Base-by-base conservation (phyloP, 108 stramenopile genomes). In the Cyclotella kingstonii region DNA sequence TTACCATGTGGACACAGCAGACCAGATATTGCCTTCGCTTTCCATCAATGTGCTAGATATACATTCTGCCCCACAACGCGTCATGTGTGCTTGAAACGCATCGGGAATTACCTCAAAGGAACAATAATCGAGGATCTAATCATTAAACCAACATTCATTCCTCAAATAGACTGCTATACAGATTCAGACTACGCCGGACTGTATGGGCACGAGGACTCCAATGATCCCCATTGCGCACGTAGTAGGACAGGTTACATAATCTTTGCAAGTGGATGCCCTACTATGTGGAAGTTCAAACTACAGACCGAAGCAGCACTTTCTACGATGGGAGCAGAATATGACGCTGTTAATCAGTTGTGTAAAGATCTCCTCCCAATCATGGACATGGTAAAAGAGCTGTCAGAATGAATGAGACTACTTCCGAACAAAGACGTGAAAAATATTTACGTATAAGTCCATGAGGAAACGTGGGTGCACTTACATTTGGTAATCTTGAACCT, bases 201-300 rank as follows among this genome's bases (percentile, higher is more conserved):
- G 19, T 84, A 66, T 47, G 27, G 29, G 3, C 19, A 41, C 39
- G 74, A 81, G 30, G 46, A 64, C 17, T 2, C 14, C 19, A 3
- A 43, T 10, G 76, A 83, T 56, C 76, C 82, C 28, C 21, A 15
- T 5, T 48, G 69, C 42, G 62, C 49, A 11, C 6, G 75, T 18
- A 80, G 79, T 30, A 46, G 79, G 2, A 78, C 79, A 41, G 83
- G 83, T 19, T 78, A 69, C 47, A 39, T 84, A 42, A 70, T 84
- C 46, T 29, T 0, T 6, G 49, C 27, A 6, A 26, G 25, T 5
- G 54, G 55, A 8, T 70, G 68, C 35, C 65, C 71, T 11, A 35
- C 73, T 0, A 10, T 57, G 5, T 72, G 70, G 71, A 9, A 47
- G 12, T 56, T 45, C 1, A 51, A 68, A 25, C 39, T 72, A 1